phyloP scores from a whole-genome alignment of 2,329 filamentous ascomycete species.

The Fusarium pseudonygamai region DNA sequence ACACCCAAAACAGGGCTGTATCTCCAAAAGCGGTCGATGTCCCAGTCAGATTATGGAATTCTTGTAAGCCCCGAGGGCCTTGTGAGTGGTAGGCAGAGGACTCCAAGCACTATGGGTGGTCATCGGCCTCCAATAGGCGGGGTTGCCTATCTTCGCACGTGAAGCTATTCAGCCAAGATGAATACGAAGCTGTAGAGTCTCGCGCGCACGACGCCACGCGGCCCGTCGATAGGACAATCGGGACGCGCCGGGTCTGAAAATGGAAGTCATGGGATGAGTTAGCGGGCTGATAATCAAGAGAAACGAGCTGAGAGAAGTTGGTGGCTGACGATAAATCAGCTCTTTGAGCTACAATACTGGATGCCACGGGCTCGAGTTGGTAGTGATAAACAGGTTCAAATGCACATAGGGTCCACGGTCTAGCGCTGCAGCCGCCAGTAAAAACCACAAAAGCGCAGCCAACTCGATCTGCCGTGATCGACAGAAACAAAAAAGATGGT shows the following conservation, averaged over 20 bases:
- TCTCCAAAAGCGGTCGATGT: slow-evolving; percentile 26
- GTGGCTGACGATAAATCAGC: slow-evolving; percentile 34
- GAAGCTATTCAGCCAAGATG: slow-evolving; percentile 34
- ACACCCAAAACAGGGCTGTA: slow-evolving; percentile 33
- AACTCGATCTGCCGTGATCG: slow-evolving; percentile 17
- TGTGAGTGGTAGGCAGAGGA: slow-evolving; percentile 24
- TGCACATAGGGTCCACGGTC: slow-evolving; percentile 31
- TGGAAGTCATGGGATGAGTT: slow-evolving; percentile 42
- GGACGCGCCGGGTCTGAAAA: slow-evolving; percentile 31
- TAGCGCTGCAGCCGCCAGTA: slow-evolving; percentile 36
- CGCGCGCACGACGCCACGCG: slow-evolving; percentile 39
- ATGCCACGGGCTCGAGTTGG: slow-evolving; percentile 23
- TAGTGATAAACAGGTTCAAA: slow-evolving; percentile 35
- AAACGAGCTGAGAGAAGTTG: slow-evolving; percentile 36
- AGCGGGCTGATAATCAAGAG: slow-evolving; percentile 26
- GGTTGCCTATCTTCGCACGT: slow-evolving; percentile 39
- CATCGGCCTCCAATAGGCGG: slow-evolving; percentile 37
- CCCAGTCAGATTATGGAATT: slow-evolving; percentile 39
- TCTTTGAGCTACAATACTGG: slow-evolving; percentile 6
- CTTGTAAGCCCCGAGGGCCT: slow-evolving; percentile 28
- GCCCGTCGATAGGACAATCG: slow-evolving; percentile 25
- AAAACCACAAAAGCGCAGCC: slow-evolving; percentile 12
- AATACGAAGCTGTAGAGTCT: slow-evolving; percentile 32
- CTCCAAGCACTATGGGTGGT: slow-evolving; percentile 33
- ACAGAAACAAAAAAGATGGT: slow-evolving; percentile 6